Percentiles rank a stretch among this genome's conserved stretches.
phyloP scores from a whole-genome alignment of 2,329 filamentous ascomycete species.

The Ceratocystis destructans region DNA sequence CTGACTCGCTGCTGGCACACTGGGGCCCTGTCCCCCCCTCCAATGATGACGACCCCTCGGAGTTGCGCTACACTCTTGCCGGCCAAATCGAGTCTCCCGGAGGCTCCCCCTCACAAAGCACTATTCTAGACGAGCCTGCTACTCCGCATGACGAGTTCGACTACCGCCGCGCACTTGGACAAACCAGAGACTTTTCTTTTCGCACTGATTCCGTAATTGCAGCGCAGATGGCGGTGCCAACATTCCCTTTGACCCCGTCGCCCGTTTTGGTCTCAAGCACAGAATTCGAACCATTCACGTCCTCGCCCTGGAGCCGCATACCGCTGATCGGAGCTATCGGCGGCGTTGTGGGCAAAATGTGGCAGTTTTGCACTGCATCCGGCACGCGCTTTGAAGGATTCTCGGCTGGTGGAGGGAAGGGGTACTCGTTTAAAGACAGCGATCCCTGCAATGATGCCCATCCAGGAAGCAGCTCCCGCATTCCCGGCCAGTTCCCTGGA shows the following conservation, averaged over 20 bases:
- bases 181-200: conserved; percentile 25
- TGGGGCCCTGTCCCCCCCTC: not conserved
- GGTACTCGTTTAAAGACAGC: conserved; percentile 43
- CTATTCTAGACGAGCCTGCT: conserved; percentile 27
- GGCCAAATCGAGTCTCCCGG: conserved; percentile 33
- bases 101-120: conserved; percentile 18
- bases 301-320: conserved; percentile 35
- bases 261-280: not conserved
- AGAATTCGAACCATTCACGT: not conserved
- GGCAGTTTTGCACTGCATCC: conserved; percentile 64
- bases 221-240: not conserved
- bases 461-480: conserved; percentile 18
- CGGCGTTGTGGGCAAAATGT: conserved; percentile 61
- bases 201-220: not conserved
- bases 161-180: conserved; percentile 39
- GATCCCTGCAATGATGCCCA: conserved; percentile 12
- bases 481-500: conserved; percentile 19
- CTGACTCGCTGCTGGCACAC: not conserved
- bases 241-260: not conserved
- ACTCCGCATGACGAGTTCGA: conserved; percentile 43
- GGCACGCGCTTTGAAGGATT: conserved; percentile 60
- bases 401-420: conserved; percentile 66
- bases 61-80: conserved; percentile 30
- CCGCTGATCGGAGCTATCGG: conserved; percentile 47
- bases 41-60: conserved; percentile 5